Evolutionary conservation across 108 stramenopile species (phyloP).

Genomic region (Pseudonitzschia pungens): DNA sequence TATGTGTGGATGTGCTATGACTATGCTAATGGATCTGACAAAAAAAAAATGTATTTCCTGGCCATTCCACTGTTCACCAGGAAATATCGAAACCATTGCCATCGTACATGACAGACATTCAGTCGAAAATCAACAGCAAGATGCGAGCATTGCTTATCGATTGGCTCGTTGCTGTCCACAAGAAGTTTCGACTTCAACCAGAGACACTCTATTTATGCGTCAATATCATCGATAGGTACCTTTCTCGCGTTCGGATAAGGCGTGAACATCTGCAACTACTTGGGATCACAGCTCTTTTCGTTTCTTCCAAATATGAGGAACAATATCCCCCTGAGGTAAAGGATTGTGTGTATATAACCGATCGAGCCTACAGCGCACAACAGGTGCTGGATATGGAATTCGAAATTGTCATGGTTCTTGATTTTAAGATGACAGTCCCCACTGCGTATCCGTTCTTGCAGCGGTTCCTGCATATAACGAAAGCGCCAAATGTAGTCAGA

Average conservation of each 20-base stretch:
- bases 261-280: constrained; percentile 96
- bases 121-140: constrained; percentile 87
- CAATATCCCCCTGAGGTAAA: constrained; percentile 96
- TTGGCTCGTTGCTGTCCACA: constrained; percentile 99
- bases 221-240: constrained; percentile 97
- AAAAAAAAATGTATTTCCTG: neutral
- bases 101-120: constrained; percentile 44
- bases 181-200: constrained; percentile 97
- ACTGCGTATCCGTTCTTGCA: constrained; percentile 92
- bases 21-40: neutral
- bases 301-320: constrained; percentile 99
- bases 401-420: constrained; percentile 77
- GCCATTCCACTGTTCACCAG: neutral
- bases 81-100: constrained; percentile 10
- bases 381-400: constrained; percentile 96
- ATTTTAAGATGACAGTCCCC: constrained; percentile 91
- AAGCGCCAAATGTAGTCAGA: constrained; percentile 33
- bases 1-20: neutral
- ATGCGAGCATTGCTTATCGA: constrained; percentile 98
- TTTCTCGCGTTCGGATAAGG: constrained; percentile 55
- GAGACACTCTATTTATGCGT: constrained; percentile 97
- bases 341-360: constrained; percentile 98
- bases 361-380: constrained; percentile 90
- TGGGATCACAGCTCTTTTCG: constrained; percentile 93
- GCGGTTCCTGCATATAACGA: constrained; percentile 77